These are phyloP conservation scores for Aspergillus alliaceus DNA, from an alignment of 2,329 filamentous ascomycete species.

Conservation along the genomic window DNA sequence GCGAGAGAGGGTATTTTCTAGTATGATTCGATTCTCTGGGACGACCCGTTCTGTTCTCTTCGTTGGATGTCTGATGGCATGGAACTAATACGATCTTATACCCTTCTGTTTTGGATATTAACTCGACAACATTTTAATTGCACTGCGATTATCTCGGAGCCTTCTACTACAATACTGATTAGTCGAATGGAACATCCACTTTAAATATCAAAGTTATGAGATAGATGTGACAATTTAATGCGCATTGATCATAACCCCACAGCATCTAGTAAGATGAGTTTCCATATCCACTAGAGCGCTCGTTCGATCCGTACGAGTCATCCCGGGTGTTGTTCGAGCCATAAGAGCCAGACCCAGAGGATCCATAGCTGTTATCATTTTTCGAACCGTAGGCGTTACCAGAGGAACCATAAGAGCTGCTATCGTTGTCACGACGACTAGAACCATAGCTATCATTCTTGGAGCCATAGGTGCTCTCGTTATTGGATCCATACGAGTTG, in stretches of 20 bases:
- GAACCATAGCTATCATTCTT: not conserved
- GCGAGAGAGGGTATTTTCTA: no score
- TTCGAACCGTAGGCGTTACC: not conserved
- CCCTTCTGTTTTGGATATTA: no score
- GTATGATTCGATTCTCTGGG: no score
- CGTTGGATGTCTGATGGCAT: no score
- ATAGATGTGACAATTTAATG: no score
- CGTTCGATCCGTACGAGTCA: not conserved
- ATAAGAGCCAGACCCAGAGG: not conserved
- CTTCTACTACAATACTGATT: not conserved
- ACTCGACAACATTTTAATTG: no score
- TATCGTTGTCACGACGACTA: not conserved
- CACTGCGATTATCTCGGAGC: no score
- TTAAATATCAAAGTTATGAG: not conserved
- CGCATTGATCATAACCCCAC: not conserved
- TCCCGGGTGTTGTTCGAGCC: not conserved
- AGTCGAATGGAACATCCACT: not conserved
- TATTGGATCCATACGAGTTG: not conserved
- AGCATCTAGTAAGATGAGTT: not conserved
- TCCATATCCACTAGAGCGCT: not conserved
- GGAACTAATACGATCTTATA: no score
- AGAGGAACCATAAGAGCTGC: not conserved
- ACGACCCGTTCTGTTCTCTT: no score
- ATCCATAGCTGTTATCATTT: not conserved
- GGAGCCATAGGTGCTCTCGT: not conserved